phyloP scores from a whole-genome alignment of 306 rosid genomes.

The Pterocarpus macrocarpus region DNA sequence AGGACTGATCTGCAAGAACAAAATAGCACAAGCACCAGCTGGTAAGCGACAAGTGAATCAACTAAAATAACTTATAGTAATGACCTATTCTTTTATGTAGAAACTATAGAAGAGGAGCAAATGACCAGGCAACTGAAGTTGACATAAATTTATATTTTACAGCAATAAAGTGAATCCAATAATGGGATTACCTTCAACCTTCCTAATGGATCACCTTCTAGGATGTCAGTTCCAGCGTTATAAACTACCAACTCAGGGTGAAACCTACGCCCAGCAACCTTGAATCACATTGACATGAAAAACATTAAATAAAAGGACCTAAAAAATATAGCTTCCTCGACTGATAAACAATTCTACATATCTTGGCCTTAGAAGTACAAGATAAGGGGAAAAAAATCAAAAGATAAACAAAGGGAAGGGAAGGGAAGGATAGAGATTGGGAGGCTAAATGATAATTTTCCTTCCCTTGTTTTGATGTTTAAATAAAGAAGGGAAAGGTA shows the following conservation, averaged over 20 bases:
- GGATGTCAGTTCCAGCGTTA: constrained; percentile 97
- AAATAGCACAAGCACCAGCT: constrained; percentile 33
- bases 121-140: constrained; percentile 33
- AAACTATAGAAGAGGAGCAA: constrained; percentile 29
- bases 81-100: constrained; percentile 15
- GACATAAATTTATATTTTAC: constrained; percentile 34
- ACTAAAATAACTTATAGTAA: constrained; percentile 6
- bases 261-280: constrained; percentile 74
- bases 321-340: constrained; percentile 27
- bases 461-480: constrained; percentile 5
- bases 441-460: constrained; percentile 1
- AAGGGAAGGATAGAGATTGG: constrained; percentile 12
- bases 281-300: constrained; percentile 43
- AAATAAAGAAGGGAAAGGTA: not conserved
- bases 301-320: constrained; percentile 27
- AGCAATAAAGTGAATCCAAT: constrained; percentile 38
- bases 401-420: not conserved
- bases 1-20: constrained; percentile 80
- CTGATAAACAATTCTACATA: constrained; percentile 21
- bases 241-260: constrained; percentile 84
- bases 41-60: constrained; percentile 37
- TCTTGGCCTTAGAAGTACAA: not conserved
- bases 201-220: constrained; percentile 95
- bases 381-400: not conserved
- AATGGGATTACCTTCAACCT: constrained; percentile 71